phyloP scores from a whole-genome alignment of 148 eudicot genomes.

The Rhododendron simsii region DNA sequence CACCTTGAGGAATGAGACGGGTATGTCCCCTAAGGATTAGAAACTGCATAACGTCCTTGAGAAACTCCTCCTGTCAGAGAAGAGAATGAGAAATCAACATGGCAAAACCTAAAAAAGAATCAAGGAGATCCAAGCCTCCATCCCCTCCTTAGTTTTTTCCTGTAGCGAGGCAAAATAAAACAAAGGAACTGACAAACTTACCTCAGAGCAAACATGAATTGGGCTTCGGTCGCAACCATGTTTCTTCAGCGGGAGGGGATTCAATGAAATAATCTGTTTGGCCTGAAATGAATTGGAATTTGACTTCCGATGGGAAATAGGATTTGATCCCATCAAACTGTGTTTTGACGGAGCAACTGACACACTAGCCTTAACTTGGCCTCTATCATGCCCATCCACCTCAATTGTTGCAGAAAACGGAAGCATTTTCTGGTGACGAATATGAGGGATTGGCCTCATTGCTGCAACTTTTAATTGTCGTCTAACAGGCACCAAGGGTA shows the following conservation, averaged over 20 bases:
- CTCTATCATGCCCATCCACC: constrained; percentile 53
- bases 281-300: constrained; percentile 56
- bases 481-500: constrained; percentile 29
- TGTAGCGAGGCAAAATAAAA: not conserved
- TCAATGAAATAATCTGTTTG: constrained; percentile 82
- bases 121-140: not conserved
- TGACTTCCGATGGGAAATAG: constrained; percentile 55
- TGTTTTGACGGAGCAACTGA: constrained; percentile 49
- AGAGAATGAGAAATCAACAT: not conserved
- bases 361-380: constrained; percentile 49
- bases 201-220: constrained; percentile 89
- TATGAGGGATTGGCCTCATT: constrained; percentile 84
- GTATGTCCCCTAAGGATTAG: constrained; percentile 89
- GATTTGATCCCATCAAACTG: constrained; percentile 39
- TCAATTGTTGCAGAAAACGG: constrained; percentile 68
- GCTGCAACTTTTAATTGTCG: constrained; percentile 62
- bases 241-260: constrained; percentile 90
- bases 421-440: constrained; percentile 67
- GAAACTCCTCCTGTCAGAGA: constrained; percentile 70
- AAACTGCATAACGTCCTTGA: constrained; percentile 95
- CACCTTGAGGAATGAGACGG: constrained; percentile 97
- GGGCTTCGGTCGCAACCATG: constrained; percentile 91
- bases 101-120: not conserved
- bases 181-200: constrained; percentile 16
- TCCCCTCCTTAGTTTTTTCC: not conserved